Conservation (phyloP, 2,329 filamentous ascomycete genomes). For the Arthrobotrys megalospora region DNA sequence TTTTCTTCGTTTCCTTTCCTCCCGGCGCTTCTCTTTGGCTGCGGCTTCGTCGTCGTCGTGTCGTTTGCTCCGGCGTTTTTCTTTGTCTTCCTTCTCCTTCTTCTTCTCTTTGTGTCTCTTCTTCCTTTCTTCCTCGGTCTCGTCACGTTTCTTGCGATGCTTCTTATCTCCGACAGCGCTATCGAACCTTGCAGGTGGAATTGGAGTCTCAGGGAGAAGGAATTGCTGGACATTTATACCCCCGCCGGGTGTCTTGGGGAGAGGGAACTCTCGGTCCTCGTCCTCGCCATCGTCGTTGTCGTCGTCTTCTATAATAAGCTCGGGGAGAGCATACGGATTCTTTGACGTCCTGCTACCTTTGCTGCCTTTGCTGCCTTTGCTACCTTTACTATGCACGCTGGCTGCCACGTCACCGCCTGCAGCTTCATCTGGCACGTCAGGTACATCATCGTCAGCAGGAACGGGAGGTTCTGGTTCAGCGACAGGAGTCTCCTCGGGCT, state of each 20-base stretch:
- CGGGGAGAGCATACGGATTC: conserved; percentile 54
- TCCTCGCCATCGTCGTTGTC: conserved; percentile 40
- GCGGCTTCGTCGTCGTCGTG: conserved; percentile 28
- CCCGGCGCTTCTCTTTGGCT: conserved; percentile 51
- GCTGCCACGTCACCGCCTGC: conserved; percentile 33
- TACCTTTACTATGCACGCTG: conserved; percentile 47
- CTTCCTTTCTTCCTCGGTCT: conserved; percentile 50
- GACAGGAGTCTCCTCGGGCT: conserved; percentile 39
- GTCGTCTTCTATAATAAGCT: conserved; percentile 58
- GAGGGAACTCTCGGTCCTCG: conserved; percentile 36
- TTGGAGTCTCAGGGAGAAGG: conserved; percentile 53
- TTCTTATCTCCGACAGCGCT: conserved; percentile 48
- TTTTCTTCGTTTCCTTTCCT: conserved; percentile 35
- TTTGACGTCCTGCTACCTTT: conserved; percentile 36
- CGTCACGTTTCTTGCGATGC: conserved; percentile 53
- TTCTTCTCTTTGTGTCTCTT: conserved; percentile 47
- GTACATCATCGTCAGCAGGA: conserved; percentile 41
- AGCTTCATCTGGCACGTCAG: conserved; percentile 49
- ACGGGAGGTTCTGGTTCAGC: conserved; percentile 27
- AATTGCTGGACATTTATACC: conserved; percentile 57
- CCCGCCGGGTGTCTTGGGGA: conserved; percentile 52
- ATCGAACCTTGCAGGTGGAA: conserved; percentile 41
- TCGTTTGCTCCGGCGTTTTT: conserved; percentile 42
- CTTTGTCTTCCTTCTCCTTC: conserved; percentile 42
- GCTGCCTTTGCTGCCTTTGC: conserved; percentile 50